phyloP scores from a whole-genome alignment of 177 flowering plant genomes.

The Vitis hybrid region DNA sequence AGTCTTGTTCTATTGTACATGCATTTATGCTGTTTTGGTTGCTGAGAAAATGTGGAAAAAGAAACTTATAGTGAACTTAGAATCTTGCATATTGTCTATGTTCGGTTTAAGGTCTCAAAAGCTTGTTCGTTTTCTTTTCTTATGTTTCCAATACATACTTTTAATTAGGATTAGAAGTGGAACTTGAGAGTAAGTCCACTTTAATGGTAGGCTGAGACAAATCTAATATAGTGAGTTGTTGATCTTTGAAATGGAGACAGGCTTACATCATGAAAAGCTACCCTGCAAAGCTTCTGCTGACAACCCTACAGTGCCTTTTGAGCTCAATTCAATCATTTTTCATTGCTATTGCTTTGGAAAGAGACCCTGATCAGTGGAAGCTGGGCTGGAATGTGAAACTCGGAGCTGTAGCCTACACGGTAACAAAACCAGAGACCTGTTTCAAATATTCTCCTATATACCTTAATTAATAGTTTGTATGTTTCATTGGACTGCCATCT shows the following conservation, averaged over 20 bases:
- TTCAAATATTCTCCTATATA: too few species aligned
- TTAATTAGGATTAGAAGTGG: too few species aligned
- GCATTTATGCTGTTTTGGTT: not conserved
- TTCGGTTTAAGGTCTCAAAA: too few species aligned
- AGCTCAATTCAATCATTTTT: constrained; percentile 56
- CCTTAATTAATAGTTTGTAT: too few species aligned
- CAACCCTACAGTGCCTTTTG: constrained; percentile 47
- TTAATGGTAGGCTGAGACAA: too few species aligned
- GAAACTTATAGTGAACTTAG: not conserved
- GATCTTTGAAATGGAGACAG: constrained; percentile 20
- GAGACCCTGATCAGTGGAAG: constrained; percentile 53
- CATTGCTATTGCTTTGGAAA: constrained; percentile 53
- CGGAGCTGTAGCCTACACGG: constrained; percentile 51
- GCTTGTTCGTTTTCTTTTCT: too few species aligned
- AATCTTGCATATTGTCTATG: too few species aligned
- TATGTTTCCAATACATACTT: too few species aligned
- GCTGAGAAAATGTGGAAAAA: not conserved
- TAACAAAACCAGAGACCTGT: constrained; percentile 10
- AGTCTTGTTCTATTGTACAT: not conserved
- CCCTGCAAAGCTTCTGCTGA: constrained; percentile 59
- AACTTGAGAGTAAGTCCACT: too few species aligned
- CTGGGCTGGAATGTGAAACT: constrained; percentile 56
- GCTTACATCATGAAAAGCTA: constrained; percentile 41
- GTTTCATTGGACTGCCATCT: too few species aligned
- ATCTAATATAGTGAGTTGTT: not conserved